phyloP scores from a whole-genome alignment of 306 rosid species.

The Sicyos edulis region DNA sequence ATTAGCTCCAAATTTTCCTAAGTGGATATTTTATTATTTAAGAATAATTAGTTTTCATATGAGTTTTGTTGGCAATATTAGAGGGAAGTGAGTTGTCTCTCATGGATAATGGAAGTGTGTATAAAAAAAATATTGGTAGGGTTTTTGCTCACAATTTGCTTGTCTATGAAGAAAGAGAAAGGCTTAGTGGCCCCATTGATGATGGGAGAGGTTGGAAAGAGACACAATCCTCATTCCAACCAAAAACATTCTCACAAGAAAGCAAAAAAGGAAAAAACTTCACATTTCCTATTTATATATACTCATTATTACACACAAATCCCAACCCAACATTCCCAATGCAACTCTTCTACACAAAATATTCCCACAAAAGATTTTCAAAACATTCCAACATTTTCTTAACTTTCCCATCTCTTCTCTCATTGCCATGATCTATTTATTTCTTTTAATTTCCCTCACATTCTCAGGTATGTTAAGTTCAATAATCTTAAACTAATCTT shows the following conservation, averaged over 20 bases:
- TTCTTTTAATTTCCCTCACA: slow-evolving; percentile 7
- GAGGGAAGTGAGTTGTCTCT: no score
- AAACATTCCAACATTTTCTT: not conserved
- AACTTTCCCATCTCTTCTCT: not conserved
- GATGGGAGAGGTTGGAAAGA: slow-evolving; percentile 16
- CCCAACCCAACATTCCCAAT: slow-evolving; percentile 2
- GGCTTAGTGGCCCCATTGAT: slow-evolving; percentile 1
- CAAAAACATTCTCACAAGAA: not conserved
- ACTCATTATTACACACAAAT: not conserved
- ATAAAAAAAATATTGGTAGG: not conserved
- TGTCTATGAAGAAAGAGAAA: slow-evolving; percentile 15
- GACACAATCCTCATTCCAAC: slow-evolving; percentile 14
- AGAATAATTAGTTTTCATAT: no score
- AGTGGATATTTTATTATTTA: no score
- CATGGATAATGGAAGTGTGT: no score
- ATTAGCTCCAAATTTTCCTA: no score
- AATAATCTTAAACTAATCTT: not conserved
- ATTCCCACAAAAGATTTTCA: no score
- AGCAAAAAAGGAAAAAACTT: not conserved
- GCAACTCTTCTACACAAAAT: slow-evolving; percentile 1
- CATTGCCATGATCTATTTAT: slow-evolving; percentile 13
- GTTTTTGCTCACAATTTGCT: not conserved
- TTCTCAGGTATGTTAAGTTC: slow-evolving; percentile 4
- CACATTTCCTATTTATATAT: not conserved
- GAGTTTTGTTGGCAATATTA: no score